Conservation (phyloP, 2,329 filamentous ascomycete genomes). For the Davidsoniella australis region DNA sequence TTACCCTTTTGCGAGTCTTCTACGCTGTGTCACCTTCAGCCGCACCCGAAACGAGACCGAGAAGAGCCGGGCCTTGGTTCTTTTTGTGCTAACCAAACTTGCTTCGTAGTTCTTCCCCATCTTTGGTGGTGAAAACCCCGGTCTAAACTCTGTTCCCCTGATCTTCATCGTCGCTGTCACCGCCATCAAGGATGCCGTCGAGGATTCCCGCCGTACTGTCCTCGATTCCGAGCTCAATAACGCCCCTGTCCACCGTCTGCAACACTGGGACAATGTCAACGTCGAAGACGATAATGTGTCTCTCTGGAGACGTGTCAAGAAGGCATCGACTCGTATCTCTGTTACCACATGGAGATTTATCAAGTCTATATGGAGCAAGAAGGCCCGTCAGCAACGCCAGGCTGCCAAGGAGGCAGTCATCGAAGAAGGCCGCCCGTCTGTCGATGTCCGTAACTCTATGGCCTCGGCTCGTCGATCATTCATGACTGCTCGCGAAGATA, state of each 20-base stretch:
- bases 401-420: constrained; percentile 26
- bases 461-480: constrained; percentile 36
- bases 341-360: constrained; percentile 34
- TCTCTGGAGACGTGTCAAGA: constrained; percentile 77
- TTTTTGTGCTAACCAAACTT: constrained; percentile 12
- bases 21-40: background rate
- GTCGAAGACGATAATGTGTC: constrained; percentile 75
- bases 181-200: constrained; percentile 83
- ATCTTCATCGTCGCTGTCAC: constrained; percentile 86
- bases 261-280: constrained; percentile 87
- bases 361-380: constrained; percentile 32
- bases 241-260: constrained; percentile 75
- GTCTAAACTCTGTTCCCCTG: constrained; percentile 73
- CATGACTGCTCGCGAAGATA: constrained; percentile 33
- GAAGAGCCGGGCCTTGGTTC: background rate
- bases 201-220: constrained; percentile 82
- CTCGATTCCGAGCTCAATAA: constrained; percentile 93
- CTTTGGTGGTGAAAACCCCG: constrained; percentile 82
- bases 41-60: background rate
- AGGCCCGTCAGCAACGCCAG: constrained; percentile 30
- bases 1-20: constrained; percentile 2
- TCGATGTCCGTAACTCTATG: constrained; percentile 24
- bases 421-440: constrained; percentile 46
- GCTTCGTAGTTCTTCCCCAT: constrained; percentile 71
- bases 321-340: constrained; percentile 53